Percentiles rank a stretch among this genome's conserved stretches.
phyloP scores from a whole-genome alignment of 2,329 filamentous ascomycete species.

The Botrytis pseudocinerea region DNA sequence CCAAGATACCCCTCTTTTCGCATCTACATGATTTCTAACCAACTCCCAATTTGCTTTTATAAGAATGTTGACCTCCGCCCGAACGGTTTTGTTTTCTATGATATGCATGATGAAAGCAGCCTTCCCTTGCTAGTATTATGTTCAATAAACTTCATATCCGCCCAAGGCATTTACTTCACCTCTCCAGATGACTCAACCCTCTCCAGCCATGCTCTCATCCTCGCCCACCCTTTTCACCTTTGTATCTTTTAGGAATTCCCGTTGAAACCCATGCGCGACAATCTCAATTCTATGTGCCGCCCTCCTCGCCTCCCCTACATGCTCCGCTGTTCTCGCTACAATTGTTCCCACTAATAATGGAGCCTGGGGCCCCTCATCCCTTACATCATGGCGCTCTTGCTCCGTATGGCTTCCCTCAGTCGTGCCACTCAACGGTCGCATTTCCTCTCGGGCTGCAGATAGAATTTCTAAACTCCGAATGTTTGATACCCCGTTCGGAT shows the following conservation, averaged over 20 bases:
- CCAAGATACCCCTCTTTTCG: conserved; percentile 3
- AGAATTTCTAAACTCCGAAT: conserved; percentile 19
- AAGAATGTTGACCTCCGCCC: conserved; percentile 6
- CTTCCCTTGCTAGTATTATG: conserved; percentile 10
- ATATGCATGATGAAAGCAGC: conserved; percentile 11
- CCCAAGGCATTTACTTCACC: background rate
- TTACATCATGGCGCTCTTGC: conserved; percentile 23
- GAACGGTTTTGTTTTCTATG: background rate
- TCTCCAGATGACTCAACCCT: conserved; percentile 13
- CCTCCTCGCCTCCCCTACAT: conserved; percentile 52
- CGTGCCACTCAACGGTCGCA: conserved; percentile 33
- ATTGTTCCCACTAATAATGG: conserved; percentile 58
- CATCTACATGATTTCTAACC: conserved; percentile 14
- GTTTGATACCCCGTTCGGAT: background rate
- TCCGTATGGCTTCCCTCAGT: conserved; percentile 25
- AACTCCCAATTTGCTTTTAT: conserved; percentile 1
- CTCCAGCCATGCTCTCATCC: conserved; percentile 9
- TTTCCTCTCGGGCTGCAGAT: conserved; percentile 29
- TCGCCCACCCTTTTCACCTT: background rate
- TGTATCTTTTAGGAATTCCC: conserved; percentile 47
- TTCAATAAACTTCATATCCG: background rate
- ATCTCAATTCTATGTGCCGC: conserved; percentile 55
- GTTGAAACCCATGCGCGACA: conserved; percentile 56
- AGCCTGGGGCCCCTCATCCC: conserved; percentile 26
- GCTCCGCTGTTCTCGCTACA: conserved; percentile 51